A percentile compares a stretch with the other conserved stretches of the same genome.
Conservation (phyloP, 129 eudicot genomes). For the Flaveria sonorensis region DNA sequence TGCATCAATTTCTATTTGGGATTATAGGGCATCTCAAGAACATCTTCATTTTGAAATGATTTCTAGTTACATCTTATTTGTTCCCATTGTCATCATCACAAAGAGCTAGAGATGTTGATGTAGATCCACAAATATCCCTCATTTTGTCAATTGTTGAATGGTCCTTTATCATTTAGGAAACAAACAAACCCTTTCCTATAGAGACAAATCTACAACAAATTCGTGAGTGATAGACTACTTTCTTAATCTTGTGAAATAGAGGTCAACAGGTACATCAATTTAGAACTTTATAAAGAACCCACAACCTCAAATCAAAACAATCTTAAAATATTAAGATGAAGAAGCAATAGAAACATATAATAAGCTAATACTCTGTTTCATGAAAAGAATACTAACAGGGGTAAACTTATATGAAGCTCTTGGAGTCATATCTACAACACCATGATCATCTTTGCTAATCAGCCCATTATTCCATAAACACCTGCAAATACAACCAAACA, state of each 20-base stretch:
- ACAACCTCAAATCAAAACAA: not conserved
- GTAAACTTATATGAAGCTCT: slow-evolving; percentile 26
- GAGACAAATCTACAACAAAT: not conserved
- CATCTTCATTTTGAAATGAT: slow-evolving; percentile 10
- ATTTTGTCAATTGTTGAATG: slow-evolving; percentile 20
- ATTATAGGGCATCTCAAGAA: not conserved
- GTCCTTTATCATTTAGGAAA: slow-evolving; percentile 7
- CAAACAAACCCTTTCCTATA: not conserved
- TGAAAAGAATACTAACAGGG: slow-evolving; percentile 21
- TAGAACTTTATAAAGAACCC: too few relatives aligned
- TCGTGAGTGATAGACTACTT: not conserved
- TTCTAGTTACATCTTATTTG: not conserved
- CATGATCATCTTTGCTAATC: slow-evolving; percentile 23
- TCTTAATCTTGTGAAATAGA: not conserved
- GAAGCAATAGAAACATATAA: not conserved
- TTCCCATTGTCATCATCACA: not conserved
- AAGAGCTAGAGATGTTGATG: not conserved
- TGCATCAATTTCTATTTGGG: slow-evolving; percentile 3
- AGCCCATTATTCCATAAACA: slow-evolving; percentile 30
- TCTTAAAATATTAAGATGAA: not conserved
- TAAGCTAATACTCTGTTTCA: not conserved
- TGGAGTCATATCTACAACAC: slow-evolving; percentile 29
- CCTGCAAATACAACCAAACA: not conserved
- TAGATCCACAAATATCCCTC: slow-evolving; percentile 15
- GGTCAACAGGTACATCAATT: not conserved